Percentiles rank a stretch among this genome's conserved stretches.
Conservation (phyloP, 1,139 yeast genomes). For the Yamadazyma songkhlaensis region DNA sequence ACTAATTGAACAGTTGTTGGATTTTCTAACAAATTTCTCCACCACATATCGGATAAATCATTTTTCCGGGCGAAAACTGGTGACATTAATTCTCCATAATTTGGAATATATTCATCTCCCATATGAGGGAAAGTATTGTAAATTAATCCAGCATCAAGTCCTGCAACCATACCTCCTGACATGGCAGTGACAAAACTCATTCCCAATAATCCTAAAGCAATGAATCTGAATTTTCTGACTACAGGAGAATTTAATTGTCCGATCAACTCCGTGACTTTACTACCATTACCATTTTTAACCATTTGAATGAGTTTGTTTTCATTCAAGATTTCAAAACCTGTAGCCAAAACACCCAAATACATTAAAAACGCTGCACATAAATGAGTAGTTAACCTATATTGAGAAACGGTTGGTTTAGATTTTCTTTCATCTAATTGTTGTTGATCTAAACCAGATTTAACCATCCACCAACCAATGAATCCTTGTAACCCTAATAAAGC, state of each 20-base stretch:
- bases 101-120: slow-evolving; percentile 83
- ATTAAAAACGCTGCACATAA: slow-evolving; percentile 89
- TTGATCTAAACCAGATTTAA: slow-evolving; percentile 88
- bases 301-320: slow-evolving; percentile 59
- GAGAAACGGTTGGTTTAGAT: slow-evolving; percentile 94
- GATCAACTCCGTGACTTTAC: slow-evolving; percentile 48
- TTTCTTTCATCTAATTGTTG: slow-evolving; percentile 74
- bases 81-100: slow-evolving; percentile 69
- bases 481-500: slow-evolving; percentile 89
- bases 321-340: slow-evolving; percentile 79
- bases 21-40: slow-evolving; percentile 93
- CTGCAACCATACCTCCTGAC: slow-evolving; percentile 98
- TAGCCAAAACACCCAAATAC: slow-evolving; percentile 86
- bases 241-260: slow-evolving; percentile 51
- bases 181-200: slow-evolving; percentile 85
- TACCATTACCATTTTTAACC: slow-evolving; percentile 31
- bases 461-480: slow-evolving; percentile 99
- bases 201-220: slow-evolving; percentile 55
- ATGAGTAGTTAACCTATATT: slow-evolving; percentile 91
- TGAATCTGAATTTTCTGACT: slow-evolving; percentile 52
- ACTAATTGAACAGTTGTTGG: slow-evolving; percentile 94
- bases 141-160: slow-evolving; percentile 94
- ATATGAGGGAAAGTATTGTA: slow-evolving; percentile 96
- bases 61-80: slow-evolving; percentile 65
- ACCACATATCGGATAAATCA: slow-evolving; percentile 72